phyloP scores from a whole-genome alignment of 2,329 filamentous ascomycete genomes.

The Cladophialophora psammophila region DNA sequence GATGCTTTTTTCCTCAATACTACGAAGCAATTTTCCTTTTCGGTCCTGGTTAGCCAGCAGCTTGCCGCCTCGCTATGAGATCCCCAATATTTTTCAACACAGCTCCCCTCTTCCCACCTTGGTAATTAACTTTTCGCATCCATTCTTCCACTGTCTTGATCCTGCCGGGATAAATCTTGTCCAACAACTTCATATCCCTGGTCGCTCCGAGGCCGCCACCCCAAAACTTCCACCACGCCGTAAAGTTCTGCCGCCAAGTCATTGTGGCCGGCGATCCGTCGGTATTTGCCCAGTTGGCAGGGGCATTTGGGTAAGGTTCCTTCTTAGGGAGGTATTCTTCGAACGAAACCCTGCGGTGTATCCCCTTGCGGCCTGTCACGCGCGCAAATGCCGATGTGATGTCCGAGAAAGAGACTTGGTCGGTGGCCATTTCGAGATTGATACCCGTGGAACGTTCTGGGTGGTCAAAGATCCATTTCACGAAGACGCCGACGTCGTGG shows the following conservation, averaged over 20 bases:
- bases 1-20: not conserved
- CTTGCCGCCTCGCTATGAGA: not conserved
- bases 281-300: conserved; percentile 22
- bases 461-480: conserved; percentile 59
- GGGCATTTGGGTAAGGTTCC: conserved; percentile 24
- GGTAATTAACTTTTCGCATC: conserved; percentile 44
- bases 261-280: conserved; percentile 45
- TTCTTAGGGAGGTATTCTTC: conserved; percentile 26
- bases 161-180: conserved; percentile 60
- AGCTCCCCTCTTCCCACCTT: conserved; percentile 22
- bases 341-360: conserved; percentile 38
- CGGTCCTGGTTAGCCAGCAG: not conserved
- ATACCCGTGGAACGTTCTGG: conserved; percentile 52
- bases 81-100: conserved; percentile 24
- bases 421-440: conserved; percentile 55
- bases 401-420: conserved; percentile 49
- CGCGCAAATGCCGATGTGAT: conserved; percentile 51
- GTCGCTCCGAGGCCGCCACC: conserved; percentile 51
- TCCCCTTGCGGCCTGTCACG: conserved; percentile 52
- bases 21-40: not conserved
- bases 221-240: conserved; percentile 57
- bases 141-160: conserved; percentile 59
- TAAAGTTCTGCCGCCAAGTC: conserved; percentile 58
- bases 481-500: conserved; percentile 57
- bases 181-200: conserved; percentile 58